Base-by-base conservation (phyloP, 2,329 filamentous ascomycete species). In the Gremmenia infestans region DNA sequence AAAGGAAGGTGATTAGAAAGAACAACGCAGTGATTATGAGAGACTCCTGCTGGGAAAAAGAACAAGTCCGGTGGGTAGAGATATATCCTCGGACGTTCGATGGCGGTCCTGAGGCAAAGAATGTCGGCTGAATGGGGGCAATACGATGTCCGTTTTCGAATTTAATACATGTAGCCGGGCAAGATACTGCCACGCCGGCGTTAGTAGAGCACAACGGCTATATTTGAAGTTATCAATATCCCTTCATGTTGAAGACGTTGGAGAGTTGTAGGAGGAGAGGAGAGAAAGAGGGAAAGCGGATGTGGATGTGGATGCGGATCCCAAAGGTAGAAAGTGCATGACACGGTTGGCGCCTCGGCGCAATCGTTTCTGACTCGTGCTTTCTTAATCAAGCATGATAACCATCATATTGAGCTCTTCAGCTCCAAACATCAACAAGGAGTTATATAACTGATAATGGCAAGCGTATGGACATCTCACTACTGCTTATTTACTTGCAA, bases 381-480 rank as follows among this genome's bases (percentile, higher is more conserved):
- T 62, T 57, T 59, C 54, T 17, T n/a, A 17, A 43, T 22, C 45
- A 32, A 47, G 28, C 7, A 19, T 23, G n/a, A 48, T 49, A 36
- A 28, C 11, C 36, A 15, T 39, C 19, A 45, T 23, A 50, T 4
- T 23, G 22, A 42, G 12, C 43, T 47, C 53, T 22, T n/a, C 48
- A 58, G 36, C 50, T 52, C 52, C 53, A 17, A 49, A 17, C 28
- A 19, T 45, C 39, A 53, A 22, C 32, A 52, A 23, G 12, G 25
- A n/a, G 9, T n/a, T 54, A 11, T 15, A 48, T 32, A 58, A 46
- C 19, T 52, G 23, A 67, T 59, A 40, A 73, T 73, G 71, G 68
- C 70, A 62, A 73, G 70, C 63, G 71, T 72, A 72, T 65, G 67
- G 57, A 51, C 45, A 43, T 54, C 47, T 53, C 52, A 54, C 53